These are phyloP conservation scores for Fusarium incarnatum DNA, from an alignment of 2,329 filamentous ascomycete genomes.

Conservation along the genomic window DNA sequence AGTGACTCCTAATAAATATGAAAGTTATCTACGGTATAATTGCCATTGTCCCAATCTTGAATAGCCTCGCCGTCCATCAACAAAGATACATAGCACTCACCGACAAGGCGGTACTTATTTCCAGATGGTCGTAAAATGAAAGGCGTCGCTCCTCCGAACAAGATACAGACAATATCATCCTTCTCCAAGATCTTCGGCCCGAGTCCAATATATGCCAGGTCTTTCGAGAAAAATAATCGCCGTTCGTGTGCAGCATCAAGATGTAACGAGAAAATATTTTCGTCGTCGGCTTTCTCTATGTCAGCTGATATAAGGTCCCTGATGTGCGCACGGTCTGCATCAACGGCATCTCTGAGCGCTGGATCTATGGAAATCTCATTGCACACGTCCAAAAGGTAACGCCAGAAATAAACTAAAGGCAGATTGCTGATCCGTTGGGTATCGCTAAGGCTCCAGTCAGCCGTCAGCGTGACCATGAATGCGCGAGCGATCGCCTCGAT, in stretches of 20 bases:
- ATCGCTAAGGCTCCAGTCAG: not conserved
- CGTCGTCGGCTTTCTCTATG: fast-evolving
- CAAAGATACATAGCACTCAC: not conserved
- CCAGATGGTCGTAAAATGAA: not conserved
- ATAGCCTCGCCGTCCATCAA: not conserved
- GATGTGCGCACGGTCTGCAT: not conserved
- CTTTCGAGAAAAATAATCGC: not conserved
- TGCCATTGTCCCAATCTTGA: fast-evolving
- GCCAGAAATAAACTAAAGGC: not conserved
- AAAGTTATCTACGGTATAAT: fast-evolving
- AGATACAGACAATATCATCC: not conserved
- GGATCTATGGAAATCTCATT: not conserved
- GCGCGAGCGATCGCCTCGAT: not conserved
- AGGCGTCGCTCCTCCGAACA: not conserved
- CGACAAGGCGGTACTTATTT: not conserved
- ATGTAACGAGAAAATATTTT: not conserved
- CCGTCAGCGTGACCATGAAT: not conserved
- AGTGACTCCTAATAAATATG: fast-evolving
- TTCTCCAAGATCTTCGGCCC: not conserved
- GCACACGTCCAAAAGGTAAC: not conserved
- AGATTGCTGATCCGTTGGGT: not conserved
- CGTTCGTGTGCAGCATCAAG: not conserved
- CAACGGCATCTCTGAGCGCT: fast-evolving
- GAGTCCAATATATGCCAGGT: not conserved
- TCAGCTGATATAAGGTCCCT: fast-evolving